Percentiles rank a stretch among this genome's conserved stretches.
These are phyloP conservation scores for Penicillium polonicum DNA, from an alignment of 2,329 filamentous ascomycete species.

Conservation along the genomic window DNA sequence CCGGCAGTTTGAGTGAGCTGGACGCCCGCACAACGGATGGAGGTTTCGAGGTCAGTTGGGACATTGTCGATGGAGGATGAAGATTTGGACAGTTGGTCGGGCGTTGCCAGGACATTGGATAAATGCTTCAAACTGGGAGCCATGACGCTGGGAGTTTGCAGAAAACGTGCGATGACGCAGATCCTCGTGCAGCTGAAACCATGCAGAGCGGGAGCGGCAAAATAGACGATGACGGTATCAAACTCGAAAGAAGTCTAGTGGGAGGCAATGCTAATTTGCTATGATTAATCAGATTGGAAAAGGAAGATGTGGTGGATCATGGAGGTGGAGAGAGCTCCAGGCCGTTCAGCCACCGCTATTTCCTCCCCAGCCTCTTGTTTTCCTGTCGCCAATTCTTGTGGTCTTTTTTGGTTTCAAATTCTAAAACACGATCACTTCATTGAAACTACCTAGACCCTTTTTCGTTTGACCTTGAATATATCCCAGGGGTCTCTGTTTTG, in stretches of 20 bases:
- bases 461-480: background rate
- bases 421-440: background rate
- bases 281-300: slow-evolving; percentile 10
- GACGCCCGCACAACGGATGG: slow-evolving; percentile 46
- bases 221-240: background rate
- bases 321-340: slow-evolving; percentile 15
- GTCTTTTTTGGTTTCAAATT: background rate
- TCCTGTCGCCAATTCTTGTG: slow-evolving; percentile 13
- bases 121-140: slow-evolving; percentile 35
- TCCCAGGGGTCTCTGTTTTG: background rate
- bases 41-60: slow-evolving; percentile 42
- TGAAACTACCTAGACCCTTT: background rate
- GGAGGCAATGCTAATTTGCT: background rate
- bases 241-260: slow-evolving; percentile 6
- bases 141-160: slow-evolving; percentile 22
- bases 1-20: slow-evolving; percentile 50
- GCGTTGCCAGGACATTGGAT: slow-evolving; percentile 48
- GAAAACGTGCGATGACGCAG: slow-evolving; percentile 16
- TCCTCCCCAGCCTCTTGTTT: slow-evolving; percentile 28
- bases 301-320: slow-evolving; percentile 25
- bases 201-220: slow-evolving; percentile 10
- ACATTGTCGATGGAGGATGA: slow-evolving; percentile 47
- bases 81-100: slow-evolving; percentile 46
- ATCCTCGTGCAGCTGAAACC: slow-evolving; percentile 12
- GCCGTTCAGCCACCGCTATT: slow-evolving; percentile 39